Percentiles rank a stretch among this genome's conserved stretches.
These are phyloP conservation scores for Solanum tarapatanum DNA, from an alignment of 257 asterid species.

Conservation along the genomic window DNA sequence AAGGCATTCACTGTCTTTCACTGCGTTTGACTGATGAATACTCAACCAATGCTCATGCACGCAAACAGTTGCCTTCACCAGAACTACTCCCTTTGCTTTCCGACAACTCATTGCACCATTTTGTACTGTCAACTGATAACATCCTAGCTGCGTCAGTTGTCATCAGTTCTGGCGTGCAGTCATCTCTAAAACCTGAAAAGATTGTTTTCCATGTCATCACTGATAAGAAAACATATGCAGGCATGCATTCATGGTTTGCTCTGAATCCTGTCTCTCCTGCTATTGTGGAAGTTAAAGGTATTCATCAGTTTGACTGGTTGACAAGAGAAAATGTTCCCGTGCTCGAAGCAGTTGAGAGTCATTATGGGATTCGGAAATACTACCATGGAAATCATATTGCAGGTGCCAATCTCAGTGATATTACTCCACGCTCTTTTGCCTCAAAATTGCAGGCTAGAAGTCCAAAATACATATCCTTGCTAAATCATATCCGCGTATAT, in stretches of 20 bases:
- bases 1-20: constrained; percentile 83
- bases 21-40: constrained; percentile 88
- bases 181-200: constrained; percentile 65
- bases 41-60: constrained; percentile 93
- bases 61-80: constrained; percentile 87
- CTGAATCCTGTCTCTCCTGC: constrained; percentile 78
- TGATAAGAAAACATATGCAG: constrained; percentile 95
- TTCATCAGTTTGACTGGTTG: constrained; percentile 97
- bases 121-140: constrained; percentile 90
- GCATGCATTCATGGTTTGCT: constrained; percentile 99
- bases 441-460: constrained; percentile 91
- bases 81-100: constrained; percentile 84
- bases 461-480: constrained; percentile 84
- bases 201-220: constrained; percentile 92
- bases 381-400: constrained; percentile 92
- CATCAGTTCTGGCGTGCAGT: constrained; percentile 66
- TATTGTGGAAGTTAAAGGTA: constrained; percentile 84
- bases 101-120: constrained; percentile 75
- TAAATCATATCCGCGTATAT: constrained; percentile 90
- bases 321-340: constrained; percentile 95
- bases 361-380: constrained; percentile 57
- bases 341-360: constrained; percentile 93
- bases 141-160: constrained; percentile 96
- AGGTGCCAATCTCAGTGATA: constrained; percentile 73
- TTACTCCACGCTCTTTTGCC: constrained; percentile 74